These are phyloP conservation scores for Clohesyomyces aquaticus DNA, from an alignment of 495 filamentous ascomycete species.

Conservation along the genomic window DNA sequence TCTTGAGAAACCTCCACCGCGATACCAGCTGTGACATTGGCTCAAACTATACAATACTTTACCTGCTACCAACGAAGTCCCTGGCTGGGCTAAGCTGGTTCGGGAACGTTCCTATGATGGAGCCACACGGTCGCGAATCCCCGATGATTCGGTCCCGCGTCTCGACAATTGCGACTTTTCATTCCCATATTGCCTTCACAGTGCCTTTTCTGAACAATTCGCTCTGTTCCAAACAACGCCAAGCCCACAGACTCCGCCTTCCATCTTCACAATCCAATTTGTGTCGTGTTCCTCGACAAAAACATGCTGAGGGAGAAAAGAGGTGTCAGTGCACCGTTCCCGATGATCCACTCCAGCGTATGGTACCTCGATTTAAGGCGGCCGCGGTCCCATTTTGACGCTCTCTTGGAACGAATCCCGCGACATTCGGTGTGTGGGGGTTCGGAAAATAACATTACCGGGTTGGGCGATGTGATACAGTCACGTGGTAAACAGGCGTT, in stretches of 20 bases:
- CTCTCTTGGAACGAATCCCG: not conserved
- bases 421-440: conserved; percentile 1
- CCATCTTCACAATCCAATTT: not conserved
- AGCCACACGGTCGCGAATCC: too few relatives aligned
- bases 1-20: too few relatives aligned
- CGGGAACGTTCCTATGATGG: too few relatives aligned
- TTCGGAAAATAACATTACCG: not conserved
- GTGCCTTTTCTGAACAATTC: not conserved
- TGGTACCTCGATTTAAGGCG: not conserved
- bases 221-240: not conserved
- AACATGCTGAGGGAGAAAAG: too few relatives aligned
- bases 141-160: too few relatives aligned
- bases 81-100: too few relatives aligned
- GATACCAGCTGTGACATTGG: too few relatives aligned
- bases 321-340: too few relatives aligned
- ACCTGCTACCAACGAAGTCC: too few relatives aligned
- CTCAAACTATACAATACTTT: too few relatives aligned
- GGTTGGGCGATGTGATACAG: conserved; percentile 2
- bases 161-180: too few relatives aligned
- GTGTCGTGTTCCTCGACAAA: not conserved
- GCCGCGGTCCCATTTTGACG: not conserved
- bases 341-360: not conserved
- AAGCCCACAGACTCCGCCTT: not conserved
- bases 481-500: conserved; percentile 19
- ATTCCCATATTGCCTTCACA: not conserved